These are phyloP conservation scores for Rubia peregrina DNA, from an alignment of 305 asterid genomes.

Conservation along the genomic window DNA sequence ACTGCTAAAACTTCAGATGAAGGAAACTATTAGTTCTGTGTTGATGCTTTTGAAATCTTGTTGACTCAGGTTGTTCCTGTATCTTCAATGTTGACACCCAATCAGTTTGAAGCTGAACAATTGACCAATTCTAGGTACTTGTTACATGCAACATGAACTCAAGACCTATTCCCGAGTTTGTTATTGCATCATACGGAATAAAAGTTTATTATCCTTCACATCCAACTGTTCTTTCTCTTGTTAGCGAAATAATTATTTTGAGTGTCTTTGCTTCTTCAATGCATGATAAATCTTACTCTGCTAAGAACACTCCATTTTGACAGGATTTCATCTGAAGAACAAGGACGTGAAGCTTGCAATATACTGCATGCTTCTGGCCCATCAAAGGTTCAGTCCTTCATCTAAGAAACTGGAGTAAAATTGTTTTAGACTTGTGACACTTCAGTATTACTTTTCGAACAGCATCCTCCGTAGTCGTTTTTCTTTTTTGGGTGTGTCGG, in stretches of 20 bases:
- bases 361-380: conserved; percentile 95
- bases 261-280: background rate
- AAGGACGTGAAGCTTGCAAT: conserved; percentile 93
- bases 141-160: conserved; percentile 17
- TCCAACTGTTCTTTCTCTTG: conserved; percentile 7
- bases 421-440: background rate
- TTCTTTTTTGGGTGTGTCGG: background rate
- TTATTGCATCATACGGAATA: background rate
- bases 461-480: background rate
- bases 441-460: background rate
- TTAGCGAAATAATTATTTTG: background rate
- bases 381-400: conserved; percentile 46
- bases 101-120: conserved; percentile 95
- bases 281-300: background rate
- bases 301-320: conserved; percentile 18
- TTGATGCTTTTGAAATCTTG: conserved; percentile 21
- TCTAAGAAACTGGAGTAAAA: background rate
- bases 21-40: conserved; percentile 15
- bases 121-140: conserved; percentile 69
- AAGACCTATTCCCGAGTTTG: background rate
- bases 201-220: background rate
- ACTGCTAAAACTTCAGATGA: background rate
- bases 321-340: conserved; percentile 81
- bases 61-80: conserved; percentile 80
- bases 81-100: conserved; percentile 97